Evolutionary conservation across 306 rosid species (phyloP), one percentile per base, ranked within the genome.

Genomic region (Sicyos edulis): DNA sequence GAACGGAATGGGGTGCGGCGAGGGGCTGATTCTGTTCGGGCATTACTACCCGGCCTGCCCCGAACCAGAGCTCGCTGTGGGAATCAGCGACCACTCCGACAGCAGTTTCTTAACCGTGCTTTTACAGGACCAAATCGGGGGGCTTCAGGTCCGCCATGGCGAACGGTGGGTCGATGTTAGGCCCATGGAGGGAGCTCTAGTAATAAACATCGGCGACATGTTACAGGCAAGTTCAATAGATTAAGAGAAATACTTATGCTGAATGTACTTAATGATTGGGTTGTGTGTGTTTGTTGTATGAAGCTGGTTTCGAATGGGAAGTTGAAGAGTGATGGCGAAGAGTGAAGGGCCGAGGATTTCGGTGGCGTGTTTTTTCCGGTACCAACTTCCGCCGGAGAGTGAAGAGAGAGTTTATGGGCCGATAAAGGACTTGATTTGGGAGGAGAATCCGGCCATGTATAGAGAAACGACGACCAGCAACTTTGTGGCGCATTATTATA

Each of bases 41-140:
- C 86, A 87, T 57, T 87, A 86, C 80, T 90, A 84, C 76, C 96
- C 91, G 54, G 49, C 87, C 17, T 87, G 96, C 74, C 92, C 87
- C n/a, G 73, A 84, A 50, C 92, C 92, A 50, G 77, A 87, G 26
- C 52, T 85, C 4, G 78, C 89, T 0, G 11, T 84, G 76, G 91
- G 91, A 32, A 55, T 79, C 11, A 75, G 62, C 53, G 42, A 62
- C 8, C 77, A 74, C 10, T 58, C 71, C 13, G 77, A 74, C 52
- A 54, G 52, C 16, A 29, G 50, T 20, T 74, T 74, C 59, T 20
- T 74, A 7, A 74, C 77, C 0, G 61, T 74, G 47, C 70, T 74
- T 3, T 19, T 60, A 10, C 77, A 74, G 62, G 77, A 74, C 60
- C 70, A 74, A 74, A 61, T 60, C 34, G 77, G 77, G 8, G 77